phyloP scores from a whole-genome alignment of 2,329 filamentous ascomycete species.

The Penicillium glabrum region DNA sequence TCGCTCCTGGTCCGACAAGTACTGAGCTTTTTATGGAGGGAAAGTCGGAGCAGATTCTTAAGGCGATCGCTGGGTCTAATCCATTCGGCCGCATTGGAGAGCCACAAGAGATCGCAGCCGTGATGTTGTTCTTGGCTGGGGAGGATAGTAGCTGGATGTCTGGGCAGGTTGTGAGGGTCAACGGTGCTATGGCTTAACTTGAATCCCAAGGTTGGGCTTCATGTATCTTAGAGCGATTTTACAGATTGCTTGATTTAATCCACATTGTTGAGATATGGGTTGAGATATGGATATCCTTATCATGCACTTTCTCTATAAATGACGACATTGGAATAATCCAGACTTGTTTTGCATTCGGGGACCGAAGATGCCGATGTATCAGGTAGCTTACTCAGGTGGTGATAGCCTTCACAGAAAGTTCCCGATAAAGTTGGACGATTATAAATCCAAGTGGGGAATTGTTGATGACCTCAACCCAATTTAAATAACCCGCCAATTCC shows the following conservation, averaged over 20 bases:
- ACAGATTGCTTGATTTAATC: too few relatives aligned
- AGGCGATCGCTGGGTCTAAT: constrained; percentile 41
- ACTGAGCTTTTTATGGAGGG: constrained; percentile 58
- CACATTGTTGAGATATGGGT: too few relatives aligned
- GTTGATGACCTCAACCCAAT: neutral
- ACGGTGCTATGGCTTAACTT: constrained; percentile 37
- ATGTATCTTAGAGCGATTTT: too few relatives aligned
- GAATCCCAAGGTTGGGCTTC: too few relatives aligned
- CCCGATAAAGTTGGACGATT: constrained; percentile 3
- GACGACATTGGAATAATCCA: too few relatives aligned
- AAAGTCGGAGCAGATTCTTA: constrained; percentile 49
- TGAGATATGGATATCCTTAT: too few relatives aligned
- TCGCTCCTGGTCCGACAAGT: constrained; percentile 56
- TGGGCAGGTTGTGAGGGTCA: constrained; percentile 50
- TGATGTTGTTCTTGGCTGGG: constrained; percentile 46
- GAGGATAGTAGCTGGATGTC: constrained; percentile 45
- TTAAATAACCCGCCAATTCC: neutral
- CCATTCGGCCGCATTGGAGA: constrained; percentile 50
- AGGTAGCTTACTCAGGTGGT: neutral
- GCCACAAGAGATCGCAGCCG: constrained; percentile 52
- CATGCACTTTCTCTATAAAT: too few relatives aligned
- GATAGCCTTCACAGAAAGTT: neutral
- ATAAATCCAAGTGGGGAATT: constrained; percentile 16
- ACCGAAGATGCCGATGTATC: neutral
- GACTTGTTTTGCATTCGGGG: neutral